Percentiles rank a stretch among this genome's conserved stretches.
Evolutionary conservation across 805 yeast genomes (phyloP).

Genomic region (Yarrowia yakushimensis): DNA sequence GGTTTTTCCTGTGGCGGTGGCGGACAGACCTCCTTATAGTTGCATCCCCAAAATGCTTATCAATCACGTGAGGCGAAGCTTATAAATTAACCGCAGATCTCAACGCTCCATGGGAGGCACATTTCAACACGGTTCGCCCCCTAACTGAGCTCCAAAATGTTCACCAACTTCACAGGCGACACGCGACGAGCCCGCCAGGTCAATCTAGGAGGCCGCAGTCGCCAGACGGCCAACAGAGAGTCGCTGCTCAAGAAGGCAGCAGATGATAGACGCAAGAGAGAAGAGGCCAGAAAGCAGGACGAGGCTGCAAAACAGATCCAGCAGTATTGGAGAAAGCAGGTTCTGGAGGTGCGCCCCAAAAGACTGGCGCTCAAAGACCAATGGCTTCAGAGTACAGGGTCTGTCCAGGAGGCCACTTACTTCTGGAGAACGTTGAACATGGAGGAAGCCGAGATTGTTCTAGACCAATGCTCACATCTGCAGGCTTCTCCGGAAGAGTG

Average conservation of each 20-base stretch:
- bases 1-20: conserved; percentile 1
- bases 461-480: background rate
- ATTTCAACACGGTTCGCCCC: background rate
- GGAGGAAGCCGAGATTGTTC: background rate
- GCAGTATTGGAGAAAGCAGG: conserved; percentile 29
- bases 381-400: background rate
- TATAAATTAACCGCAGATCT: background rate
- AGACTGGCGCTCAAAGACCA: background rate
- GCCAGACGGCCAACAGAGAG: conserved; percentile 38
- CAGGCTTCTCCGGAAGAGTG: background rate
- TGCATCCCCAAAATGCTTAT: background rate
- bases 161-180: conserved; percentile 59
- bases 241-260: conserved; percentile 60
- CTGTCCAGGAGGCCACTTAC: background rate
- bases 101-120: background rate
- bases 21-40: background rate
- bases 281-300: conserved; percentile 48
- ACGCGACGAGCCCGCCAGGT: conserved; percentile 54
- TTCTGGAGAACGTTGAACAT: background rate
- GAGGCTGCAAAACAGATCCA: conserved; percentile 53
- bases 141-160: background rate
- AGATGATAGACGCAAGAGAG: conserved; percentile 63
- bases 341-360: background rate
- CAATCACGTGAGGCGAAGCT: conserved; percentile 11
- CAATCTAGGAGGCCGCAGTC: conserved; percentile 56